Conservation (phyloP, 805 yeast species). For the Saccharomycopsis selenospora region DNA sequence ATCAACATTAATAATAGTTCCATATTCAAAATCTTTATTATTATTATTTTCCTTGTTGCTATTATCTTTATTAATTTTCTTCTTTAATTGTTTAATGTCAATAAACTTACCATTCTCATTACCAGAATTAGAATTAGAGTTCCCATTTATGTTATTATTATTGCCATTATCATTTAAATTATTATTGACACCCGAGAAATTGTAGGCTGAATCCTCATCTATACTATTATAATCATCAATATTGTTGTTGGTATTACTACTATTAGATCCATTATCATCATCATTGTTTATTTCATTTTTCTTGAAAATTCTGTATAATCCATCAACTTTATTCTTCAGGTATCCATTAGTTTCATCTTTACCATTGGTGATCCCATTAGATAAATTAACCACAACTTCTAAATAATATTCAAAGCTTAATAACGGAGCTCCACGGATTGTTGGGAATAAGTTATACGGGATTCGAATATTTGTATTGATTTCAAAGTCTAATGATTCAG, state of each 20-base stretch:
- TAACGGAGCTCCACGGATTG: slow-evolving; percentile 61
- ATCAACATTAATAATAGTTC: slow-evolving; percentile 65
- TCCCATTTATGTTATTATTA: neutral
- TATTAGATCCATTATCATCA: neutral
- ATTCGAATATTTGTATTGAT: slow-evolving; percentile 58
- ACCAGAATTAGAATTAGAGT: neutral
- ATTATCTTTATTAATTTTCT: too few species aligned
- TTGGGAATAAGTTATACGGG: slow-evolving; percentile 83
- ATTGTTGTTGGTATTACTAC: neutral
- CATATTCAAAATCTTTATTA: slow-evolving; percentile 19
- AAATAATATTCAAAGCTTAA: slow-evolving; percentile 79
- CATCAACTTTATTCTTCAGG: neutral
- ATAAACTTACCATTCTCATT: neutral
- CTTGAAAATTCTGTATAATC: neutral
- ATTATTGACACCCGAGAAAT: slow-evolving; percentile 13
- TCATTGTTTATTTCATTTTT: neutral
- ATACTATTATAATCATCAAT: too few species aligned
- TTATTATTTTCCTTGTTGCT: too few species aligned
- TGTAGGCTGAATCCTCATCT: slow-evolving; percentile 21
- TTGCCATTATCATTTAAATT: neutral
- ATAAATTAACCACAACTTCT: slow-evolving; percentile 72
- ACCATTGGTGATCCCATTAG: neutral
- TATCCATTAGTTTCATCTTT: neutral
- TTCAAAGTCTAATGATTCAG: slow-evolving; percentile 47
- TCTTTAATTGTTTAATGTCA: neutral